Conservation (phyloP, 495 filamentous ascomycete genomes). For the Corynascus novoguineensis region DNA sequence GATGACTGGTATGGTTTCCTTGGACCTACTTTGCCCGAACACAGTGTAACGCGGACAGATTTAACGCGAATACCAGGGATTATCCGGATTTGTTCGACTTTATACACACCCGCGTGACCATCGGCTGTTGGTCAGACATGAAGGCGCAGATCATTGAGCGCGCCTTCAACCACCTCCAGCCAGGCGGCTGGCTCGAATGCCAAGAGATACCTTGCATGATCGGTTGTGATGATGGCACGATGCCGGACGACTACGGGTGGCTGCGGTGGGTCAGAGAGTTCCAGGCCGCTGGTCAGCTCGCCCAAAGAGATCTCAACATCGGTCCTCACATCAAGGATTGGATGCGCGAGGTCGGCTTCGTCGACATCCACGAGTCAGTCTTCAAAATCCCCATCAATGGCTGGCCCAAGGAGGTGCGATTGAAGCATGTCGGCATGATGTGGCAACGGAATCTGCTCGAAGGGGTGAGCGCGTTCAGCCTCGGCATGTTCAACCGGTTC, state of each 20-base stretch:
- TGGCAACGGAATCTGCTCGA: constrained; percentile 32
- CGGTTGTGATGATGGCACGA: constrained; percentile 56
- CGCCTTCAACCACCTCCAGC: constrained; percentile 48
- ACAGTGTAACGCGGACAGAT: constrained; percentile 13
- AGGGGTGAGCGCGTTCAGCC: constrained; percentile 31
- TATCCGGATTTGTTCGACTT: constrained; percentile 36
- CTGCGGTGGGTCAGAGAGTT: constrained; percentile 51
- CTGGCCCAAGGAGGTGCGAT: constrained; percentile 36
- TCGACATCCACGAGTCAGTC: constrained; percentile 53
- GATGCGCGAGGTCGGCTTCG: constrained; percentile 58
- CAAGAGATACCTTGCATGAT: constrained; percentile 57
- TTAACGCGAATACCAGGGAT: constrained; percentile 25
- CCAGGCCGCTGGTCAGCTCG: constrained; percentile 40
- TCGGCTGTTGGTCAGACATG: constrained; percentile 45
- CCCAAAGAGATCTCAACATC: constrained; percentile 48
- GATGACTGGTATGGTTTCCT: constrained; percentile 30
- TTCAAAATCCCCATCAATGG: constrained; percentile 55
- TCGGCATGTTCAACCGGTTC: constrained; percentile 22
- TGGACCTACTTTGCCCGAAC: no score
- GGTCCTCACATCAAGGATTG: constrained; percentile 49
- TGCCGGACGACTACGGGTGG: constrained; percentile 39
- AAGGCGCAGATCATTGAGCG: constrained; percentile 33
- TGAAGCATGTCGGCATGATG: constrained; percentile 31
- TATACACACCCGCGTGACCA: constrained; percentile 46
- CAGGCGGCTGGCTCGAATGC: constrained; percentile 62